These are phyloP conservation scores for Oldenlandia corymbosa DNA, from an alignment of 257 asterid genomes.

Conservation along the genomic window DNA sequence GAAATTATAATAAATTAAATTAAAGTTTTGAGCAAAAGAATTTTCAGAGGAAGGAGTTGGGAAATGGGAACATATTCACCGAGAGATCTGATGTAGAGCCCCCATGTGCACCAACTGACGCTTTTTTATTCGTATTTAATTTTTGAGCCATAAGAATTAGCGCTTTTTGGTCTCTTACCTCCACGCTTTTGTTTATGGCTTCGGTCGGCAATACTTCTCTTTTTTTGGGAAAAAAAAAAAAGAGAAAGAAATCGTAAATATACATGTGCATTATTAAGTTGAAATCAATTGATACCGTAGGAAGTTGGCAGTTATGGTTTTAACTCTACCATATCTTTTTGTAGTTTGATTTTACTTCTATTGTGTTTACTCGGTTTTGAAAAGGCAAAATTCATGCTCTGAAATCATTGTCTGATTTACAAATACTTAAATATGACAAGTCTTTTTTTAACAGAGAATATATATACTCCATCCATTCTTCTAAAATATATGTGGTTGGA, in stretches of 20 bases:
- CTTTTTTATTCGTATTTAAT: neutral
- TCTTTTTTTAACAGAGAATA: too few relatives aligned
- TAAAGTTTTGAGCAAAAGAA: neutral
- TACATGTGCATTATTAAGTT: constrained; percentile 8
- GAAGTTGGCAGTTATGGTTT: constrained; percentile 1
- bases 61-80: constrained; percentile 14
- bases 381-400: too few relatives aligned
- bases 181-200: constrained; percentile 19
- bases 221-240: too few relatives aligned
- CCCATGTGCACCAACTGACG: constrained; percentile 40
- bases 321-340: neutral
- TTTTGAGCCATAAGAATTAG: constrained; percentile 21
- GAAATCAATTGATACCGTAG: neutral
- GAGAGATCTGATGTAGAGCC: constrained; percentile 33
- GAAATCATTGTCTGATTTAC: too few relatives aligned
- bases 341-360: too few relatives aligned
- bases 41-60: constrained; percentile 4
- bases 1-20: too few relatives aligned
- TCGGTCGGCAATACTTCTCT: constrained; percentile 52
- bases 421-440: too few relatives aligned
- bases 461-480: too few relatives aligned
- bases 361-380: too few relatives aligned
- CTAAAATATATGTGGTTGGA: too few relatives aligned
- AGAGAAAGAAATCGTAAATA: too few relatives aligned
- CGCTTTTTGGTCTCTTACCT: constrained; percentile 13